Percentiles rank a stretch among this genome's conserved stretches.
phyloP scores from a whole-genome alignment of 148 eudicot species.

The Nyssa sinensis region DNA sequence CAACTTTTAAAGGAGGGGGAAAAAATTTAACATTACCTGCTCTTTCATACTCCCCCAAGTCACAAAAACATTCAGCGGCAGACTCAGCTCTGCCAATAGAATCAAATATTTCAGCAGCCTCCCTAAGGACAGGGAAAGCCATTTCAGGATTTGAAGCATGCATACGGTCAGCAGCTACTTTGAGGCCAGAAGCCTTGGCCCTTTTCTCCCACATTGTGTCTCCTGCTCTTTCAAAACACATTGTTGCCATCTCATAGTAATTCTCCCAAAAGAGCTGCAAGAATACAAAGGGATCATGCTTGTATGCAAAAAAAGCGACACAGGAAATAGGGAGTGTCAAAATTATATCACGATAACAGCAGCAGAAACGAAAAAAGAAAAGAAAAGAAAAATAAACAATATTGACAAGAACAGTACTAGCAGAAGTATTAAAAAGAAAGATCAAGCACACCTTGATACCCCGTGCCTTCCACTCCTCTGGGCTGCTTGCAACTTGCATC shows the following conservation, averaged over 20 bases:
- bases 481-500: slow-evolving; percentile 61
- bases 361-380: too few species aligned
- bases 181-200: slow-evolving; percentile 46
- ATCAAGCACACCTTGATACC: slow-evolving; percentile 41
- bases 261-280: too few species aligned
- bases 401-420: not conserved
- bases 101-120: slow-evolving; percentile 62
- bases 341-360: too few species aligned
- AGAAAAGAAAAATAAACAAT: too few species aligned
- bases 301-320: not conserved
- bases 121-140: slow-evolving; percentile 34
- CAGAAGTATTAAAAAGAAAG: not conserved
- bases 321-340: too few species aligned
- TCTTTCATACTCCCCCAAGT: slow-evolving; percentile 40
- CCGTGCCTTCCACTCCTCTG: slow-evolving; percentile 55
- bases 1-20: not conserved
- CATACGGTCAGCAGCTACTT: not conserved
- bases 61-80: slow-evolving; percentile 30
- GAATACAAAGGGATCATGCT: not conserved
- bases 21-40: slow-evolving; percentile 24
- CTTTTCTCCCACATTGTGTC: slow-evolving; percentile 22
- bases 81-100: slow-evolving; percentile 31
- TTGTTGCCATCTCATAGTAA: too few species aligned
- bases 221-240: slow-evolving; percentile 61
- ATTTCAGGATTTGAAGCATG: slow-evolving; percentile 33